Evolutionary conservation across 1,284 basidiomycete species (phyloP).

Genomic region (Pseudozyma hubeiensis): DNA sequence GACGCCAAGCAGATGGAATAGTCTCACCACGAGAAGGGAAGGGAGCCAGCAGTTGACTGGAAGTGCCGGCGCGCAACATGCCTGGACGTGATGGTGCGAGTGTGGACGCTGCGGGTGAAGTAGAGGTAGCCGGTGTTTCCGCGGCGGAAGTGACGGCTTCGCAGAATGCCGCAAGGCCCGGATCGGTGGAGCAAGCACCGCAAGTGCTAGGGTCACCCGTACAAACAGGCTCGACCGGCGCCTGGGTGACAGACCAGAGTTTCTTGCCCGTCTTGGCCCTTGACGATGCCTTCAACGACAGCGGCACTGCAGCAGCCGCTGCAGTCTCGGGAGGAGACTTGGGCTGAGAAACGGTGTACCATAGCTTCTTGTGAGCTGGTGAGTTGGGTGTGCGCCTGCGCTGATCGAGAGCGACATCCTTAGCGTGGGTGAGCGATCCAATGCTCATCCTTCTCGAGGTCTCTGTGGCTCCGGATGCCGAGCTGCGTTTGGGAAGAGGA

Average conservation of each 20-base stretch:
- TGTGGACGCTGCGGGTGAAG: neutral
- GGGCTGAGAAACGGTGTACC: slow-evolving; percentile 40
- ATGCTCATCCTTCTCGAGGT: slow-evolving; percentile 41
- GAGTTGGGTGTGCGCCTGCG: slow-evolving; percentile 10
- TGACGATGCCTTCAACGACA: slow-evolving; percentile 10
- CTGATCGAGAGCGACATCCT: slow-evolving; percentile 24
- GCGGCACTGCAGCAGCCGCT: slow-evolving; percentile 19
- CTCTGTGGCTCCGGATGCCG: slow-evolving; percentile 11
- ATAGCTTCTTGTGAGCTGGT: slow-evolving; percentile 28
- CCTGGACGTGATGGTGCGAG: slow-evolving; percentile 13
- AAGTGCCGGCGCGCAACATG: slow-evolving; percentile 25
- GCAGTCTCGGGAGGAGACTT: slow-evolving; percentile 11
- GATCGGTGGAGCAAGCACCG: slow-evolving; percentile 52
- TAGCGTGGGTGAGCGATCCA: slow-evolving; percentile 41
- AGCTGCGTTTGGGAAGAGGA: slow-evolving; percentile 28
- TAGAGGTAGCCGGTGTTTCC: neutral
- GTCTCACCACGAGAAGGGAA: slow-evolving; percentile 30
- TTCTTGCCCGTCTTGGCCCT: slow-evolving; percentile 26
- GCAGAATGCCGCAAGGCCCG: slow-evolving; percentile 55
- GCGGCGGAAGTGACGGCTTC: slow-evolving; percentile 47
- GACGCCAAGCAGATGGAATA: slow-evolving; percentile 60
- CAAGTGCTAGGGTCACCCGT: slow-evolving; percentile 56
- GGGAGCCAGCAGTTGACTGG: slow-evolving; percentile 6
- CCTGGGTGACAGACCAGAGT: slow-evolving; percentile 24
- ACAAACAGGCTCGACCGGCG: slow-evolving; percentile 33